Conservation (phyloP, 805 yeast genomes). For the Metahyphopichia silvanorum region DNA sequence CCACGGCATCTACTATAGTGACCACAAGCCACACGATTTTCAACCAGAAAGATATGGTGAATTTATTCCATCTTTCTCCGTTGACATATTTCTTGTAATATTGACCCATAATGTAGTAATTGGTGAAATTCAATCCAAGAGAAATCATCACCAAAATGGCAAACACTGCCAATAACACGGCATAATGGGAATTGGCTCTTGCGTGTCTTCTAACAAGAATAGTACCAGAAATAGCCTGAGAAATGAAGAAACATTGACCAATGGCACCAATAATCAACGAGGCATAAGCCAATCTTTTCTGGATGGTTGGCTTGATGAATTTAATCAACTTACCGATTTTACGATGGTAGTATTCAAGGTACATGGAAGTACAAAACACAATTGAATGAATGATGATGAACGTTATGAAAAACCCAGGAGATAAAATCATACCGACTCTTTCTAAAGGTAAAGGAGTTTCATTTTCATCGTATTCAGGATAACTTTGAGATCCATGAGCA, state of each 20-base stretch:
- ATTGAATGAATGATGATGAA: slow-evolving; percentile 19
- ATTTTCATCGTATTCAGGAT: slow-evolving; percentile 18
- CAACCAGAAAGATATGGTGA: slow-evolving; percentile 22
- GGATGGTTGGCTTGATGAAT: slow-evolving; percentile 20
- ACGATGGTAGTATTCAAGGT: slow-evolving; percentile 24
- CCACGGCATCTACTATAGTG: slow-evolving; percentile 16
- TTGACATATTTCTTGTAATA: slow-evolving; percentile 24
- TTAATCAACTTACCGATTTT: slow-evolving; percentile 26
- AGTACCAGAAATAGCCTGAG: slow-evolving; percentile 14
- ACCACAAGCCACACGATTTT: slow-evolving; percentile 21
- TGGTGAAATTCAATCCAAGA: slow-evolving; percentile 21
- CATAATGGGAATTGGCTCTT: slow-evolving; percentile 17
- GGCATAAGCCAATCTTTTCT: slow-evolving; percentile 21
- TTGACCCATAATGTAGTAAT: slow-evolving; percentile 27
- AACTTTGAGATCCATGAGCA: slow-evolving; percentile 14
- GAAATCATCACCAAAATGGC: slow-evolving; percentile 22
- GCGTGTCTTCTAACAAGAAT: slow-evolving; percentile 12
- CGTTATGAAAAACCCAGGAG: slow-evolving; percentile 18
- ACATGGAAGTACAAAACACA: slow-evolving; percentile 19
- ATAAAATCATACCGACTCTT: slow-evolving; percentile 20
- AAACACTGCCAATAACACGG: slow-evolving; percentile 19
- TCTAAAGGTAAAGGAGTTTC: slow-evolving; percentile 21
- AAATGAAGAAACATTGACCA: slow-evolving; percentile 19
- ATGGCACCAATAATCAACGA: slow-evolving; percentile 17
- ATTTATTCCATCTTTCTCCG: slow-evolving; percentile 26